These are phyloP conservation scores for Mycena chlorophos DNA, from an alignment of 768 basidiomycete genomes.

Conservation along the genomic window DNA sequence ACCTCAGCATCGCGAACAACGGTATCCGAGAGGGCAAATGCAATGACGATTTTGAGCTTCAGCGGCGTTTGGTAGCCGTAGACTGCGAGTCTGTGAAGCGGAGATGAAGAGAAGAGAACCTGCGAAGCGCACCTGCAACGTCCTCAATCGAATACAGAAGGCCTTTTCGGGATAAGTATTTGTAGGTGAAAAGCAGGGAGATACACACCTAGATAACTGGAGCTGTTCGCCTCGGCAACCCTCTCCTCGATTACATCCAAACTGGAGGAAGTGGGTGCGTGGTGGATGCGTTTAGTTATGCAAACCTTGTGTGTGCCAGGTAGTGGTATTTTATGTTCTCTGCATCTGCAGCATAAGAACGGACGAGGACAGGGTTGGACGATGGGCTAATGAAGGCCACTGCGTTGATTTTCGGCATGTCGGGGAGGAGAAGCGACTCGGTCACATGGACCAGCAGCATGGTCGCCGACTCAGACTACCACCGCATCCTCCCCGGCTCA, in stretches of 20 bases:
- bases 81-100: slow-evolving; percentile 46
- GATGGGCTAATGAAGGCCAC: slow-evolving; percentile 84
- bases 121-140: slow-evolving; percentile 33
- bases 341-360: slow-evolving; percentile 58
- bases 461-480: slow-evolving; percentile 43
- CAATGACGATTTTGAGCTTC: slow-evolving; percentile 84
- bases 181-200: no score
- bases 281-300: no score
- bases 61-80: slow-evolving; percentile 90
- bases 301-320: slow-evolving; percentile 85
- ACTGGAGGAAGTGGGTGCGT: no score
- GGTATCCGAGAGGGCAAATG: slow-evolving; percentile 76
- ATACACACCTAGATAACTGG: no score
- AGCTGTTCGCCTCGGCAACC: slow-evolving; percentile 82
- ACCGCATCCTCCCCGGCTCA: slow-evolving; percentile 64
- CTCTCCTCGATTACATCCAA: slow-evolving; percentile 90
- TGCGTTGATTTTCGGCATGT: slow-evolving; percentile 51
- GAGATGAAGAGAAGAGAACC: background rate
- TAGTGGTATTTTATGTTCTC: slow-evolving; percentile 84
- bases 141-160: slow-evolving; percentile 91
- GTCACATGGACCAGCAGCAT: background rate
- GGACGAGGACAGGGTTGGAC: slow-evolving; percentile 79
- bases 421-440: background rate
- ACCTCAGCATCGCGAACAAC: slow-evolving; percentile 82
- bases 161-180: slow-evolving; percentile 87